Evolutionary conservation across 176 grass and related monocot genomes (phyloP), one percentile per base, ranked within the genome.

Genomic region (Raddia distichophylla): DNA sequence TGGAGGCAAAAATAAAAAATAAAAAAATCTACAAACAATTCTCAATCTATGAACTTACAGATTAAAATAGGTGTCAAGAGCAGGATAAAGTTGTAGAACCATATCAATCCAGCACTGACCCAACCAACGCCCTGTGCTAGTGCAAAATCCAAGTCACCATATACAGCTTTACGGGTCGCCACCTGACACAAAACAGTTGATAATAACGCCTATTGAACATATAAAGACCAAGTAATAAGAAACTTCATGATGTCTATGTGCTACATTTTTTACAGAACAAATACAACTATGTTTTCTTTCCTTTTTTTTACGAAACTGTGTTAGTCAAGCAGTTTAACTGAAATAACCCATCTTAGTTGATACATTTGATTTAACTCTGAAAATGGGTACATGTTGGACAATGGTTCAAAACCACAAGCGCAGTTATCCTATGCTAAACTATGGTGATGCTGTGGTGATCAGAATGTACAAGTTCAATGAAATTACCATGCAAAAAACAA

Each of bases 81-180:
- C 64, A 89, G 20, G 56, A 58, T 47, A 80, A 81, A 64, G 70
- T 85, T 85, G 18, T 85, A 85, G 37, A 80, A 14, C 82, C 87
- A 89, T 69, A 89, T 75, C 70, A 76, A 80, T 80, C 82, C 82
- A 70, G 87, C 54, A 22, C 56, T 63, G 48, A 80, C 19, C 56
- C 54, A 84, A 50, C 87, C 76, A 22, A 84, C 22, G 18, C 81
- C 76, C 54, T 84, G 80, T 69, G 75, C 35, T 68, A 84, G 54
- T 75, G 33, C 68, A 54, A 80, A 88, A 74, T 84, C 48, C 46
- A 80, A 46, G 17, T 84, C 75, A 12, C 75, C 62, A 11, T 69
- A 50, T 51, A 80, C 35, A 35, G 70, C 69, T 75, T 84, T 84
- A 12, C 14, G 54, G 12, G 81, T 84, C 63, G 62, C 69, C 11